These are phyloP conservation scores for Picea abies DNA, from an alignment of 83 land plant genomes.

Conservation along the genomic window DNA sequence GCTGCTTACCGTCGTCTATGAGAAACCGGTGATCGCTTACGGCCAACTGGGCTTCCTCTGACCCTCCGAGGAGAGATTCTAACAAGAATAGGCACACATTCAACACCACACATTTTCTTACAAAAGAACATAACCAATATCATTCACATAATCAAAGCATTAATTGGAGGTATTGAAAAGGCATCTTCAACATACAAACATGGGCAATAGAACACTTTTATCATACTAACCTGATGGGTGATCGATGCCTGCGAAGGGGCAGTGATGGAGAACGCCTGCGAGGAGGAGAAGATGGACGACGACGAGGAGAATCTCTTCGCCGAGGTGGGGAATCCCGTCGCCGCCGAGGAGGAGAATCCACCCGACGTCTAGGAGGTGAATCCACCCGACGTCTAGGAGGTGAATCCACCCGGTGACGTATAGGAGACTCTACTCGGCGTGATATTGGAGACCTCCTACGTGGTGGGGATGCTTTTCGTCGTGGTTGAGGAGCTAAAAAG, in stretches of 20 bases:
- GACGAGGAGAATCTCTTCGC: constrained; percentile 62
- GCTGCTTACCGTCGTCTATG: constrained; percentile 63
- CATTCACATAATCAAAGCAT: background rate
- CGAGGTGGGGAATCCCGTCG: constrained; percentile 50
- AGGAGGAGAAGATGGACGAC: constrained; percentile 44
- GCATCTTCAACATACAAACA: background rate
- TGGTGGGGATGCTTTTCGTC: constrained; percentile 38
- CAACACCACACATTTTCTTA: background rate
- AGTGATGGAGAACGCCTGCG: constrained; percentile 72
- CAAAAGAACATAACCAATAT: constrained; percentile 1
- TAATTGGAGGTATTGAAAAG: background rate
- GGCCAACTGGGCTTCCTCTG: constrained; percentile 65
- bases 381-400: constrained; percentile 35
- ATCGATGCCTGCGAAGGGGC: constrained; percentile 48
- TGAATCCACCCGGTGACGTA: constrained; percentile 50
- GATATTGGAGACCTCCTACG: constrained; percentile 61
- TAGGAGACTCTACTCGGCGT: constrained; percentile 58
- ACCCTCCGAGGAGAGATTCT: constrained; percentile 59
- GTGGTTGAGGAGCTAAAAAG: constrained; percentile 55
- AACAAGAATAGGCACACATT: background rate
- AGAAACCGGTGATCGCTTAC: constrained; percentile 70
- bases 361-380: constrained; percentile 46
- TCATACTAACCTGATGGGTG: constrained; percentile 53
- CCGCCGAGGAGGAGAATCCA: constrained; percentile 53
- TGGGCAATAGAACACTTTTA: background rate